Percentiles rank a stretch among this genome's conserved stretches.
Conservation (phyloP, 768 basidiomycete species). For the Rhodotorula babjevae region DNA sequence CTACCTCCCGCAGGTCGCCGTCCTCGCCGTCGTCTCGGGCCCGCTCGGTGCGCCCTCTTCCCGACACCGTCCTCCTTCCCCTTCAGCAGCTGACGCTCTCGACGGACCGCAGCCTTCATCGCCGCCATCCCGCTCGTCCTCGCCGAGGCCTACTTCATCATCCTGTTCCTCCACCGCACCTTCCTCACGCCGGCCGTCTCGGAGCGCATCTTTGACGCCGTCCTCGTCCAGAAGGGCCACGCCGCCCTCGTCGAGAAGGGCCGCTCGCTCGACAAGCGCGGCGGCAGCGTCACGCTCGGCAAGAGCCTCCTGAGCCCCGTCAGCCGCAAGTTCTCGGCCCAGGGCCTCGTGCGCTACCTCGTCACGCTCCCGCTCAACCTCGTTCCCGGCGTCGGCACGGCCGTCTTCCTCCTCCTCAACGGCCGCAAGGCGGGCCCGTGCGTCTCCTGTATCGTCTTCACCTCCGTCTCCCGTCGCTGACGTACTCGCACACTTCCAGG, state of each 20-base stretch:
- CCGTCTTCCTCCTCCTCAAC: constrained; percentile 59
- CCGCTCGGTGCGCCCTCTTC: constrained; percentile 53
- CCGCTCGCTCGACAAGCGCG: constrained; percentile 43
- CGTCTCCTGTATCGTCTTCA: neutral
- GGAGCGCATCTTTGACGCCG: constrained; percentile 54
- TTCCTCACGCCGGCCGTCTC: constrained; percentile 53
- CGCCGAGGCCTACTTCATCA: constrained; percentile 45
- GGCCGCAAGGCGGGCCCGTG: constrained; percentile 35
- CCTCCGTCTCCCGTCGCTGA: neutral
- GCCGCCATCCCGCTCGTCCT: constrained; percentile 54
- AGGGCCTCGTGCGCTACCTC: constrained; percentile 56
- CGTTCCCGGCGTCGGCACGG: constrained; percentile 63
- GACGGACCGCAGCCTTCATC: constrained; percentile 49
- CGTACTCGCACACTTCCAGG: constrained; percentile 46
- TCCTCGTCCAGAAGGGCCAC: constrained; percentile 52
- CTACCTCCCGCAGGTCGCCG: constrained; percentile 63
- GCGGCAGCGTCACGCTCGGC: constrained; percentile 35
- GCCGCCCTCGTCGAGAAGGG: constrained; percentile 50
- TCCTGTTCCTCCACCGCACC: constrained; percentile 52
- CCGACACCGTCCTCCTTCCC: neutral
- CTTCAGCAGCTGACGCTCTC: too few relatives aligned
- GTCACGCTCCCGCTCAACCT: constrained; percentile 64
- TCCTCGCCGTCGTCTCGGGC: constrained; percentile 61
- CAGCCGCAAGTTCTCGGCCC: constrained; percentile 48
- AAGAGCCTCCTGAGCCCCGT: constrained; percentile 55